phyloP scores from a whole-genome alignment of 1,139 yeast genomes.

The Hansenula lynferdii region DNA sequence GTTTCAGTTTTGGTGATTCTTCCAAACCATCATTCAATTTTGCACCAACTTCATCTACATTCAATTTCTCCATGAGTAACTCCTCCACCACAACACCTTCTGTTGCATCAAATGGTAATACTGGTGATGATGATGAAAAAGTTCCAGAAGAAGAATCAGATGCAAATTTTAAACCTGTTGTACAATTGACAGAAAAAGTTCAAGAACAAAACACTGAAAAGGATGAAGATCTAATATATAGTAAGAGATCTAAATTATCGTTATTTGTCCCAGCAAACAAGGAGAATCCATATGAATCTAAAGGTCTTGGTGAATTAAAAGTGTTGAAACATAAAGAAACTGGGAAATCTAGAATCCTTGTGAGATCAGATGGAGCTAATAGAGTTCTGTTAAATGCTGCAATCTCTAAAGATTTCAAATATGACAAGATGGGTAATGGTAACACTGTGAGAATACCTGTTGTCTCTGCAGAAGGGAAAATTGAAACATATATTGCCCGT shows the following conservation, averaged over 20 bases:
- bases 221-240: constrained; percentile 58
- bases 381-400: constrained; percentile 70
- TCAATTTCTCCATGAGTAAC: constrained; percentile 13
- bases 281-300: constrained; percentile 45
- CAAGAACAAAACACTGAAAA: constrained; percentile 80
- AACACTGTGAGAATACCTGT: constrained; percentile 52
- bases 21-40: constrained; percentile 19
- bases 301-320: constrained; percentile 82
- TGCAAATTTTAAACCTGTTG: constrained; percentile 41
- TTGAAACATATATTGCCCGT: constrained; percentile 60
- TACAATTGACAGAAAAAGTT: constrained; percentile 42
- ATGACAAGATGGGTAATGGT: constrained; percentile 52
- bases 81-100: constrained; percentile 4
- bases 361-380: constrained; percentile 88
- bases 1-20: constrained; percentile 28
- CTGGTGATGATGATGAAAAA: constrained; percentile 13
- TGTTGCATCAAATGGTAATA: background rate
- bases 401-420: constrained; percentile 47
- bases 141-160: constrained; percentile 37
- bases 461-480: constrained; percentile 39
- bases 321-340: constrained; percentile 53
- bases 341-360: constrained; percentile 64
- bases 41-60: constrained; percentile 15
- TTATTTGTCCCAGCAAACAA: constrained; percentile 48
- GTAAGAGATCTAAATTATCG: constrained; percentile 71